Conservation (phyloP, 805 yeast species). For the Barnettozyma californica region DNA sequence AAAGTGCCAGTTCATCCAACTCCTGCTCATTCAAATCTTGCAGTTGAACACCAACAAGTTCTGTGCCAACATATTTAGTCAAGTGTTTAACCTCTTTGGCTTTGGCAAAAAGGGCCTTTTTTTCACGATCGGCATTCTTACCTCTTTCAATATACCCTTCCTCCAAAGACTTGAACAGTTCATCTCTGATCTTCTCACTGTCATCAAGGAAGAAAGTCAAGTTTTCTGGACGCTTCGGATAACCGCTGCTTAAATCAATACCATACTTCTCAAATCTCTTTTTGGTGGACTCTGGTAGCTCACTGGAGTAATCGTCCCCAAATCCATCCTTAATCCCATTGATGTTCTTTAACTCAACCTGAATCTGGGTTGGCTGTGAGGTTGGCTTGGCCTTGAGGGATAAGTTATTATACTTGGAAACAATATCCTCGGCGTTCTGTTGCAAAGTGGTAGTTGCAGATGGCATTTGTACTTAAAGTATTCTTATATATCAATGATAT, state of each 20-base stretch:
- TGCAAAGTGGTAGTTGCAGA: conserved; percentile 5
- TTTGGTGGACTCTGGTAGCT: conserved; percentile 25
- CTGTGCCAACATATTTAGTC: conserved; percentile 45
- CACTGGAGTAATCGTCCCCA: conserved; percentile 13
- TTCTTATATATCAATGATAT: no score
- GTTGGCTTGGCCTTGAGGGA: background rate
- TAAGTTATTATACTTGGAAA: conserved; percentile 5
- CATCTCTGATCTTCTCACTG: conserved; percentile 31
- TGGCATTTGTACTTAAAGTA: no score
- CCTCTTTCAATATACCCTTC: conserved; percentile 32
- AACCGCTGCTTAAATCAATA: conserved; percentile 34
- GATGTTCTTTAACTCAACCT: conserved; percentile 7
- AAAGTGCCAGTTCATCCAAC: conserved; percentile 41
- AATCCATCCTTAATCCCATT: conserved; percentile 11
- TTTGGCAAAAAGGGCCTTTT: conserved; percentile 37
- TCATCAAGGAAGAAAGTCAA: conserved; percentile 38
- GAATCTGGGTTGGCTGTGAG: conserved; percentile 4
- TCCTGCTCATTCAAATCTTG: conserved; percentile 38
- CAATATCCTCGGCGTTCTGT: conserved; percentile 6
- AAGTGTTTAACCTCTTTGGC: conserved; percentile 37
- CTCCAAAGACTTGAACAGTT: conserved; percentile 24
- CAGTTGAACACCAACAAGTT: conserved; percentile 42
- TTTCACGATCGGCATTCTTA: conserved; percentile 36
- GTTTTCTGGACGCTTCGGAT: conserved; percentile 34
- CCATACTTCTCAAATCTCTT: conserved; percentile 31